A percentile compares a stretch with the other conserved stretches of the same genome.
Conservation (phyloP, 192 early-diverging fungal species). For the Diversispora epigaea region DNA sequence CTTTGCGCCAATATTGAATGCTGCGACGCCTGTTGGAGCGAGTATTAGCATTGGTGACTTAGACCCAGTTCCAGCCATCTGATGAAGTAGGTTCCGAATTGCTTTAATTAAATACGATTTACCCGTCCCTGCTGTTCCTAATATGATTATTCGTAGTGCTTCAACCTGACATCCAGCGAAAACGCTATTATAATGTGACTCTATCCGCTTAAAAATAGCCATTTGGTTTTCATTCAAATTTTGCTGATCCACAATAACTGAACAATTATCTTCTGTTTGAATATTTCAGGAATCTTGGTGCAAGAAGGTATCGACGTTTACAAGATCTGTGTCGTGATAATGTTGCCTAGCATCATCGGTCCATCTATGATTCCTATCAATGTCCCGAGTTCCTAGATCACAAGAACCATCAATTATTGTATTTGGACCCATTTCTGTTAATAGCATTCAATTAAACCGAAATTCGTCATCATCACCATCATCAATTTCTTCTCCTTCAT, state of each 20-base stretch:
- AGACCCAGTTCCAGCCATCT: not conserved
- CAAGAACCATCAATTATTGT: not conserved
- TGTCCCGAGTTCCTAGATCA: not conserved
- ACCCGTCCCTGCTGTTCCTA: not conserved
- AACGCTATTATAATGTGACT: not conserved
- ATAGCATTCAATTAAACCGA: not conserved
- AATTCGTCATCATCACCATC: not conserved
- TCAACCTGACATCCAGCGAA: not conserved
- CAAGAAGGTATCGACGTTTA: not conserved
- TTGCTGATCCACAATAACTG: not conserved
- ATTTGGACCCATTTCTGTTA: no score
- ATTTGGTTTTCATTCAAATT: not conserved
- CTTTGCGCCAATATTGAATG: not conserved
- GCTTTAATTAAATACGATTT: not conserved
- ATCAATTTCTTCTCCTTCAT: not conserved
- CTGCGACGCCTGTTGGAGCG: not conserved
- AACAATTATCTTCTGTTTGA: not conserved
- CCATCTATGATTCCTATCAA: not conserved
- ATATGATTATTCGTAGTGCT: not conserved
- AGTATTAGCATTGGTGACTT: not conserved
- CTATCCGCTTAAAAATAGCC: not conserved
- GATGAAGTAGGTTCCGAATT: not conserved
- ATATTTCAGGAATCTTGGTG: not conserved
- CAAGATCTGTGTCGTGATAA: not conserved
- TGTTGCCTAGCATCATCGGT: not conserved